Percentiles rank a stretch among this genome's conserved stretches.
Conservation (phyloP, 345 rosid species). For the Combretum micranthum region DNA sequence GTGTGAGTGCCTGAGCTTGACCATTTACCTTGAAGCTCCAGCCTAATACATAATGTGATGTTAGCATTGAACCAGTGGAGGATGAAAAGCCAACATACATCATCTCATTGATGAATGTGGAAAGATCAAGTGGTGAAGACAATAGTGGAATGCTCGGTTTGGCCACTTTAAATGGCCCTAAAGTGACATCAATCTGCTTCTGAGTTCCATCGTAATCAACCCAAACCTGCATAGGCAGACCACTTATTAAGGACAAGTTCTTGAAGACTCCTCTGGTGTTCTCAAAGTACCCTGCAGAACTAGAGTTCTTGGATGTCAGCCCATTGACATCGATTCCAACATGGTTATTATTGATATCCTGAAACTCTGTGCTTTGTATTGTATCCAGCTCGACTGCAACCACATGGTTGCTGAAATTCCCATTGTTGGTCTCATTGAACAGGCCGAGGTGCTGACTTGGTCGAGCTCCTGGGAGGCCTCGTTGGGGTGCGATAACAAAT, state of each 20-base stretch:
- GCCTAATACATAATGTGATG: conserved; percentile 38
- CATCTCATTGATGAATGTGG: conserved; percentile 14
- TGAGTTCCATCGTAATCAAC: conserved; percentile 34
- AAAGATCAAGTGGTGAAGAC: conserved; percentile 37
- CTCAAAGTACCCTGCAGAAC: conserved; percentile 34
- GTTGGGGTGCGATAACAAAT: too few species aligned
- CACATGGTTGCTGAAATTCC: too few species aligned
- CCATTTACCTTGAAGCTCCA: conserved; percentile 64
- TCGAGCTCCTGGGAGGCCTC: too few species aligned
- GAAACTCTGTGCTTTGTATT: conserved; percentile 22
- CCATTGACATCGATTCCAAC: conserved; percentile 53
- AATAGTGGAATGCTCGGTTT: conserved; percentile 43
- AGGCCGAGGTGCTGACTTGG: conserved; percentile 30
- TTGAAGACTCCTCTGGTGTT: conserved; percentile 5
- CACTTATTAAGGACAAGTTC: conserved; percentile 21
- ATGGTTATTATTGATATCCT: conserved; percentile 37
- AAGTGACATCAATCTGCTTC: conserved; percentile 33
- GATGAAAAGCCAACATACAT: conserved; percentile 76
- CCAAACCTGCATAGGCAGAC: conserved; percentile 42
- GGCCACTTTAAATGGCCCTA: conserved; percentile 26
- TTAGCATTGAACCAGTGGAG: conserved; percentile 32
- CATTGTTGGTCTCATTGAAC: too few species aligned
- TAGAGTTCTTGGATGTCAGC: conserved; percentile 22
- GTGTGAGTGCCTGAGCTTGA: conserved; percentile 18
- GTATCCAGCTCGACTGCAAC: conserved; percentile 52